Conservation (phyloP, 257 asterid species). For the Penstemon davidsonii region DNA sequence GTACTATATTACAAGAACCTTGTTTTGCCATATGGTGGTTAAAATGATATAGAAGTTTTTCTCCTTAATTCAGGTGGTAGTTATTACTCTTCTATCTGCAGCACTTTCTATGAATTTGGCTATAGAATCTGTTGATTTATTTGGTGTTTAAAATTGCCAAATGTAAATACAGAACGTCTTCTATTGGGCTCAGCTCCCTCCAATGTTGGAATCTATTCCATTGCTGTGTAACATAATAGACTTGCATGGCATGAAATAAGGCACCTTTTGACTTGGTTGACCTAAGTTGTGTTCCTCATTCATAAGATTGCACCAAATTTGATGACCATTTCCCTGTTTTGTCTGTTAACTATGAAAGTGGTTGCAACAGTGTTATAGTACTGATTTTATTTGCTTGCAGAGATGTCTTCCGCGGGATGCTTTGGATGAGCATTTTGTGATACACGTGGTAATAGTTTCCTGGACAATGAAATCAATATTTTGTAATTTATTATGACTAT, state of each 20-base stretch:
- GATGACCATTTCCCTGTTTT: constrained; percentile 4
- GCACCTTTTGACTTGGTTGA: constrained; percentile 1
- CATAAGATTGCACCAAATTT: neutral
- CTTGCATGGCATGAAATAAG: neutral
- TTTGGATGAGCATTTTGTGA: constrained; percentile 89
- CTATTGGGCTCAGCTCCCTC: neutral
- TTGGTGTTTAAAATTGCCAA: neutral
- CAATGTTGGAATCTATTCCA: neutral
- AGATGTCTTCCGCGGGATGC: constrained; percentile 87
- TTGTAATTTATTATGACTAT: constrained; percentile 1
- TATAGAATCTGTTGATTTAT: neutral
- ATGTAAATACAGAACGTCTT: neutral
- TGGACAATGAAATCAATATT: constrained; percentile 12
- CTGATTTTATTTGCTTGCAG: constrained; percentile 44
- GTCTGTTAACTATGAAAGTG: constrained; percentile 13
- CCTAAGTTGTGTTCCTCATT: constrained; percentile 10
- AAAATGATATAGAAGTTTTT: neutral
- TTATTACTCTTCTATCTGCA: neutral
- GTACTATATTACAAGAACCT: neutral
- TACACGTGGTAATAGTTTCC: constrained; percentile 71
- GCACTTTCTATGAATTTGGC: neutral
- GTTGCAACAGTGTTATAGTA: constrained; percentile 7
- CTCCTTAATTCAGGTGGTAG: neutral
- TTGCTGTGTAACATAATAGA: neutral
- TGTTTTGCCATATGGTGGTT: neutral